Base-by-base conservation (phyloP, 208 protist species). In the Angomonas deanei region DNA sequence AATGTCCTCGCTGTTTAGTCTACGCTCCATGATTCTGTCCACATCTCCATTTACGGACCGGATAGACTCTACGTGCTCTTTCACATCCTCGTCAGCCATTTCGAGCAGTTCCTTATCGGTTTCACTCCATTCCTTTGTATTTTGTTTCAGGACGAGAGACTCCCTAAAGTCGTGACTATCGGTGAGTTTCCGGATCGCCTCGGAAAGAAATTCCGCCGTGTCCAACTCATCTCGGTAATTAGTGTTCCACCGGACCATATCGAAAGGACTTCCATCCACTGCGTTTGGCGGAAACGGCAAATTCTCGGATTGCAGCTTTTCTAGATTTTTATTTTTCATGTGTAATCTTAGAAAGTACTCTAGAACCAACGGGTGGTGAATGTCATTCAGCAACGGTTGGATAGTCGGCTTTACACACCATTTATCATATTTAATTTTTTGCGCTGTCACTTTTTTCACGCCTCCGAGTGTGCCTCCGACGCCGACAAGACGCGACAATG, bases 341-440 rank as follows among this genome's bases (percentile, higher is more conserved):
- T 91, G 58, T 21, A 94, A 64, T 1, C 88, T 84, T 58, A 94
- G 21, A 60, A 94, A 73, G 62, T 94, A 94, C 64, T 94, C 85
- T 1, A 77, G 80, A 11, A 94, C 85, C 0, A 94, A 77, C 13
- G 85, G 84, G 60, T 94, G 88, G 48, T 94, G 88, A 59, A 88
- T 33, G 21, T 66, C 55, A 23, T 60, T 63, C 27, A 92, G 71
- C n/a, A 84, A 58, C 17, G 53, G 42, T 13, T 83, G 70, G 26
- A 85, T 86, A 49, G 28, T 61, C 50, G 81, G 73, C 15, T 30
- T 46, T 8, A 94, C 78, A 26, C 50, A 15, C 86, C 88, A 94
- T 36, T 76, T 73, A n/a, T 49, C 53, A 63, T 92, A 94, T 17
- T 82, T 61, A 19, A 87, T 61, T 66, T 72, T 78, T 15, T 49